These are phyloP conservation scores for Debaryomyces subglobosus DNA, from an alignment of 1,139 yeast genomes.

Conservation along the genomic window DNA sequence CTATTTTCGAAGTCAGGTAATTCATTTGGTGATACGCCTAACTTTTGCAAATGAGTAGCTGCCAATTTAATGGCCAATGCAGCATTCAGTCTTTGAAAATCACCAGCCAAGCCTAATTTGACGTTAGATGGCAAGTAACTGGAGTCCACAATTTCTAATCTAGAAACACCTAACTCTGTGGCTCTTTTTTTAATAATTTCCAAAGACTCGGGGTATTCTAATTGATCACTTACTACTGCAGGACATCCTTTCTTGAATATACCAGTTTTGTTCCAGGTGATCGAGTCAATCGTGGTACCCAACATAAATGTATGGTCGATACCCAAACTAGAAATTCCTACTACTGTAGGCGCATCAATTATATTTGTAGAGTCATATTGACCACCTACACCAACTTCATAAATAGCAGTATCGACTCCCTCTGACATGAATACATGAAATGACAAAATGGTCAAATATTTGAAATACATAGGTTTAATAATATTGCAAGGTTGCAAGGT, in stretches of 20 bases:
- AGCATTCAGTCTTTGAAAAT: constrained; percentile 84
- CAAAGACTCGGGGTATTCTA: constrained; percentile 54
- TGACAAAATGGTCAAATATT: constrained; percentile 84
- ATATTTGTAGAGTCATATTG: constrained; percentile 94
- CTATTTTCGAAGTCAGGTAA: constrained; percentile 27
- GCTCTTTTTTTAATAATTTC: constrained; percentile 65
- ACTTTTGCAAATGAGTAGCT: constrained; percentile 56
- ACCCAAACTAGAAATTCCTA: constrained; percentile 87
- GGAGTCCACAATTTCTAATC: constrained; percentile 53
- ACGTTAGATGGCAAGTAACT: constrained; percentile 31
- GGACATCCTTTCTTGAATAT: constrained; percentile 73
- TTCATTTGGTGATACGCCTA: constrained; percentile 38
- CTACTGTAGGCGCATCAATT: constrained; percentile 74
- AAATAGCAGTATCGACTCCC: constrained; percentile 88
- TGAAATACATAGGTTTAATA: constrained; percentile 90
- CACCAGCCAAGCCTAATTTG: constrained; percentile 81
- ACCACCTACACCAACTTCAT: constrained; percentile 99
- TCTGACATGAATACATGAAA: constrained; percentile 89
- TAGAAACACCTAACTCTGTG: constrained; percentile 54
- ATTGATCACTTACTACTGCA: constrained; percentile 67
- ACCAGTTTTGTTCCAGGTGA: constrained; percentile 97
- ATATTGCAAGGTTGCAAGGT: constrained; percentile 64
- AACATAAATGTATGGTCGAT: constrained; percentile 90
- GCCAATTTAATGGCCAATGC: constrained; percentile 83
- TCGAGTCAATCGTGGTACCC: constrained; percentile 85